These are phyloP conservation scores for Hippophae tibetana DNA, from an alignment of 306 rosid species.

Conservation along the genomic window DNA sequence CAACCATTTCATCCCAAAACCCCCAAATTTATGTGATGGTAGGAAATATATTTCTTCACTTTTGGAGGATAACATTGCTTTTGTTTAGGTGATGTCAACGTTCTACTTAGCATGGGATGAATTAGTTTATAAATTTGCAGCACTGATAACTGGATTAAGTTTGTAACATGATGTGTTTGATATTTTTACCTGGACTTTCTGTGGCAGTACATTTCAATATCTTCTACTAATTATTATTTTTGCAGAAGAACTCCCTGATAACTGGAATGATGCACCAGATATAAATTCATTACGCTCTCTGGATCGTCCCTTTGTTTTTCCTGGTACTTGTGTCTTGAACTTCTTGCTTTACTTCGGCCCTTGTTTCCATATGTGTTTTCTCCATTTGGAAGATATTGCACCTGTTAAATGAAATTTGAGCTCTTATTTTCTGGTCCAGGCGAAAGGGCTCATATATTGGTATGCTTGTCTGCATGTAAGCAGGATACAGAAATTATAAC, in stretches of 20 bases:
- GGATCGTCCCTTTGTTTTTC: constrained; percentile 84
- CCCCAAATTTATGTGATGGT: too few species aligned
- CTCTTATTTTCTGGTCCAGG: constrained; percentile 50
- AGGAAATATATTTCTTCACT: too few species aligned
- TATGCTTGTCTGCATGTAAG: constrained; percentile 84
- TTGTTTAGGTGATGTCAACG: too few species aligned
- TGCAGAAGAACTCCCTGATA: constrained; percentile 72
- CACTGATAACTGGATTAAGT: too few species aligned
- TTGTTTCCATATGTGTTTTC: constrained; percentile 17
- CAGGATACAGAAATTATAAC: constrained; percentile 67
- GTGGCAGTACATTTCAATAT: constrained; percentile 7
- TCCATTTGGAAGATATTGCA: constrained; percentile 14
- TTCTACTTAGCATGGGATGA: too few species aligned
- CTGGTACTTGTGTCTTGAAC: constrained; percentile 50
- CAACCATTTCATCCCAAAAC: too few species aligned
- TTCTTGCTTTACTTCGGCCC: constrained; percentile 13
- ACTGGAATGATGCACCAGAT: constrained; percentile 66
- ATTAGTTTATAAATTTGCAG: too few species aligned
- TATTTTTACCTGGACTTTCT: neutral
- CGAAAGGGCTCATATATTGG: constrained; percentile 83
- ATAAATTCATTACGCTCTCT: constrained; percentile 50
- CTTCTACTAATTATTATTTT: constrained; percentile 29
- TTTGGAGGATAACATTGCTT: too few species aligned
- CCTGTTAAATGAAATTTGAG: constrained; percentile 33
- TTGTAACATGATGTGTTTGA: too few species aligned